These are phyloP conservation scores for Oropetium thomaeum DNA, from an alignment of 176 grass and related monocot genomes.

Conservation along the genomic window DNA sequence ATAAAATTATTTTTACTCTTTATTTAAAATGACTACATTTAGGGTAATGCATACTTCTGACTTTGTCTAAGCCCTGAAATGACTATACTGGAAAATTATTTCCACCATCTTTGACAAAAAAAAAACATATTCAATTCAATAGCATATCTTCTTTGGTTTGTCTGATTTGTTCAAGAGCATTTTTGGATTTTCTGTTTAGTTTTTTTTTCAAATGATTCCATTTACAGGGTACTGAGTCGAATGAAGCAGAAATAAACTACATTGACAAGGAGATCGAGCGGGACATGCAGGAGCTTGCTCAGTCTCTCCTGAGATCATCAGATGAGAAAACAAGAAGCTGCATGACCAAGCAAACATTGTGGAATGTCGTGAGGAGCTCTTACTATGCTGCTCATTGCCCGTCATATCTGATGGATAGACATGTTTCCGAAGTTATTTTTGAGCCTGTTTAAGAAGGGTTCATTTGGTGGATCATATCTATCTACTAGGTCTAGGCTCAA, in stretches of 20 bases:
- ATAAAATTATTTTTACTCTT: not conserved
- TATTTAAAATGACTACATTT: not conserved
- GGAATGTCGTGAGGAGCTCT: slow-evolving; percentile 41
- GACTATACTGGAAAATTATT: not conserved
- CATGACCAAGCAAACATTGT: slow-evolving; percentile 45
- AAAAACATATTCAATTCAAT: not conserved
- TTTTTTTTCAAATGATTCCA: not conserved
- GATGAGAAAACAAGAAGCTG: not conserved
- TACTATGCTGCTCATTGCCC: slow-evolving; percentile 47
- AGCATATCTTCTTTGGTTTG: not conserved
- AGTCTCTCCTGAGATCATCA: slow-evolving; percentile 13
- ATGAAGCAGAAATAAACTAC: not conserved
- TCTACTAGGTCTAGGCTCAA: not conserved
- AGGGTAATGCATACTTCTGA: not conserved
- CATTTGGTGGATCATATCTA: not conserved
- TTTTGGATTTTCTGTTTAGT: not conserved
- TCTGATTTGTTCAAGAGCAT: not conserved
- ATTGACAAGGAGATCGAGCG: slow-evolving; percentile 26
- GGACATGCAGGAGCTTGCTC: slow-evolving; percentile 42
- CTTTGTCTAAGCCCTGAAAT: not conserved
- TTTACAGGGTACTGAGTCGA: slow-evolving; percentile 8
- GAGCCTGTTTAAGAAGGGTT: slow-evolving; percentile 4
- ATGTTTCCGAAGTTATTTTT: slow-evolving; percentile 50
- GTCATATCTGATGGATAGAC: slow-evolving; percentile 13
- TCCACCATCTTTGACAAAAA: not conserved